Percentiles rank a stretch among this genome's conserved stretches.
Conservation (phyloP, 2,329 filamentous ascomycete species). For the Colletotrichum higginsianum region DNA sequence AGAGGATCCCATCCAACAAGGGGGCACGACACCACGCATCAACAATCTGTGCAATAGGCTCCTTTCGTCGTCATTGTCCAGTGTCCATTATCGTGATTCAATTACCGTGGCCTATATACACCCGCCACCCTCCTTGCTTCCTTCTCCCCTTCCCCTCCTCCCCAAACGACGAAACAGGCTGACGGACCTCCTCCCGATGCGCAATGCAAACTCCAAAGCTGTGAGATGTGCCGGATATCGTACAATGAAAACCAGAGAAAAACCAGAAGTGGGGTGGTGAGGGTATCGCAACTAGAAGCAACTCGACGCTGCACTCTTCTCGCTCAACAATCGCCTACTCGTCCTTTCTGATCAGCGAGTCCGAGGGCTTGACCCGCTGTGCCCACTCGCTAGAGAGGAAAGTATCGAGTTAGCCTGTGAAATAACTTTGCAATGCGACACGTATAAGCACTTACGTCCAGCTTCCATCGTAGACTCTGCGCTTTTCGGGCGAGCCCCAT, state of each 20-base stretch:
- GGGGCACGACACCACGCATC: neutral
- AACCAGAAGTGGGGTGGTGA: conserved; percentile 43
- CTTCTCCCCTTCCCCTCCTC: neutral
- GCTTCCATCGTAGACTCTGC: conserved; percentile 93
- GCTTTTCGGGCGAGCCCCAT: conserved; percentile 76
- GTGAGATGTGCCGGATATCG: conserved; percentile 41
- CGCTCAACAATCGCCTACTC: conserved; percentile 46
- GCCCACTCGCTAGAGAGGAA: conserved; percentile 72
- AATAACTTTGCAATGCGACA: neutral
- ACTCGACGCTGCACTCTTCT: conserved; percentile 28
- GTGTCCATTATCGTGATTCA: conserved; percentile 30
- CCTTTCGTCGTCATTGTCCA: neutral
- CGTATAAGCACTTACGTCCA: conserved; percentile 83
- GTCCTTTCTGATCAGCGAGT: conserved; percentile 74
- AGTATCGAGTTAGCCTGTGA: conserved; percentile 43
- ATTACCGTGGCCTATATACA: conserved; percentile 43
- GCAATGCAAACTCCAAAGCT: conserved; percentile 39
- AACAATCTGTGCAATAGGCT: too few relatives aligned
- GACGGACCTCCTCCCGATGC: conserved; percentile 35
- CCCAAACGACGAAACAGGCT: conserved; percentile 34
- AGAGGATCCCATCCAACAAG: too few relatives aligned
- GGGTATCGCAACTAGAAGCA: conserved; percentile 45
- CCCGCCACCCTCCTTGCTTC: conserved; percentile 13
- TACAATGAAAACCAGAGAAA: conserved; percentile 41
- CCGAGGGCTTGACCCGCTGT: conserved; percentile 73